These are phyloP conservation scores for Backusella westeae DNA, from an alignment of 192 early-diverging fungal genomes.

Conservation along the genomic window DNA sequence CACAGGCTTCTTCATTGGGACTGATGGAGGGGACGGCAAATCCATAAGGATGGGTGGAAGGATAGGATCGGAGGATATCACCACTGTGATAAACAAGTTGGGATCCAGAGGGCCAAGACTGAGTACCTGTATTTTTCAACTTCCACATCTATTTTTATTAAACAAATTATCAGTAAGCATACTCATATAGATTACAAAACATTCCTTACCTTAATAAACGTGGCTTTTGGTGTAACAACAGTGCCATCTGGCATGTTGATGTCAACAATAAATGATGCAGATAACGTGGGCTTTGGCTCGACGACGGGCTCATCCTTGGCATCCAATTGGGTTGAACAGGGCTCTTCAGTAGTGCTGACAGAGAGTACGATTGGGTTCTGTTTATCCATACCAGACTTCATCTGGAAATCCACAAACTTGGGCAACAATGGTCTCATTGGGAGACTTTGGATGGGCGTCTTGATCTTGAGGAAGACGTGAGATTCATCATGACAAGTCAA, in stretches of 20 bases:
- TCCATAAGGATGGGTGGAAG: slow-evolving; percentile 39
- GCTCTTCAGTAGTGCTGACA: too few species aligned
- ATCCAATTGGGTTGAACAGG: too few species aligned
- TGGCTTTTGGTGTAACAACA: slow-evolving; percentile 44
- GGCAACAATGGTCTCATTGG: not conserved
- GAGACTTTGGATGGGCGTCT: slow-evolving; percentile 25
- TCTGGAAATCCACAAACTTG: not conserved
- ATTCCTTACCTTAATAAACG: slow-evolving; percentile 52
- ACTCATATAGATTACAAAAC: too few species aligned
- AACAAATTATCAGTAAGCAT: not conserved
- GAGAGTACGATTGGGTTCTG: too few species aligned
- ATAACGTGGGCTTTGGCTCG: slow-evolving; percentile 3
- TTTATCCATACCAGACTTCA: not conserved
- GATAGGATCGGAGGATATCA: slow-evolving; percentile 33
- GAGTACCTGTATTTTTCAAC: slow-evolving; percentile 56
- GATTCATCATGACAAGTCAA: slow-evolving; percentile 30
- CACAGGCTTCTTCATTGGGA: slow-evolving; percentile 50
- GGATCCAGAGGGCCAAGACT: slow-evolving; percentile 60
- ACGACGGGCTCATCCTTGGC: not conserved
- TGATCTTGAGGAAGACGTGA: slow-evolving; percentile 52
- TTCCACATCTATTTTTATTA: slow-evolving; percentile 57
- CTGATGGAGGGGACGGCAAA: slow-evolving; percentile 47
- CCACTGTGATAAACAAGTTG: slow-evolving; percentile 56
- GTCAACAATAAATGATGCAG: slow-evolving; percentile 62
- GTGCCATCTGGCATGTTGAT: slow-evolving; percentile 67